Percentiles rank a stretch among this genome's conserved stretches.
Evolutionary conservation across 768 basidiomycete species (phyloP).

Genomic region (Leccinum broughii): DNA sequence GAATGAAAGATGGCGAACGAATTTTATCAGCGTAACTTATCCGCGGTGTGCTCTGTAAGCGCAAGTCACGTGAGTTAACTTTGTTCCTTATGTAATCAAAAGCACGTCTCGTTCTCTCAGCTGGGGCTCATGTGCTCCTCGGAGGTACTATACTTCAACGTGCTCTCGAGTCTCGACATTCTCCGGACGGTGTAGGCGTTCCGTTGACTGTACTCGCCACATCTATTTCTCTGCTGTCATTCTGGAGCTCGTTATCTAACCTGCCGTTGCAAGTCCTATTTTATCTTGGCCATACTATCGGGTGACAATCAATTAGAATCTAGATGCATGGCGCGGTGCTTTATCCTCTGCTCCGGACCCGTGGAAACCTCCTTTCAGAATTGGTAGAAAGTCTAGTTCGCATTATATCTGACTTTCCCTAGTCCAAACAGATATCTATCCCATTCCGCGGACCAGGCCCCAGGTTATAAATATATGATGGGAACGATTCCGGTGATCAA

Average conservation of each 20-base stretch:
- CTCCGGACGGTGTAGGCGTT: neutral
- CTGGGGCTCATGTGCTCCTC: neutral
- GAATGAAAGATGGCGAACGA: constrained; percentile 2
- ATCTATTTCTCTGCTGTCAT: neutral
- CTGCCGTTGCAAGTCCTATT: neutral
- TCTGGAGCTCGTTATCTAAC: neutral
- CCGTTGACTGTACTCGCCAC: neutral
- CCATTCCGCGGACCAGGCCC: neutral
- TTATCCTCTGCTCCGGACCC: neutral
- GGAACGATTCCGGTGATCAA: neutral
- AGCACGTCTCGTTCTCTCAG: neutral
- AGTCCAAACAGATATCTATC: neutral
- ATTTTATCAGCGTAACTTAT: neutral
- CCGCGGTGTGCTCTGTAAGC: neutral
- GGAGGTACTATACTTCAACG: neutral
- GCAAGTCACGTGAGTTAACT: constrained; percentile 19
- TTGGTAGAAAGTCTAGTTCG: neutral
- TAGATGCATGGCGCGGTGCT: neutral
- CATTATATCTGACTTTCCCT: neutral
- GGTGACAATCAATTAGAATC: neutral
- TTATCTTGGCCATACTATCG: neutral
- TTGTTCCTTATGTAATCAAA: neutral
- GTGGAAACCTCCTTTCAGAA: neutral
- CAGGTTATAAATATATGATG: neutral
- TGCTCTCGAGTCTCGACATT: neutral